Evolutionary conservation across 495 filamentous ascomycete species (phyloP).

Genomic region (Neurospora tetraspora): DNA sequence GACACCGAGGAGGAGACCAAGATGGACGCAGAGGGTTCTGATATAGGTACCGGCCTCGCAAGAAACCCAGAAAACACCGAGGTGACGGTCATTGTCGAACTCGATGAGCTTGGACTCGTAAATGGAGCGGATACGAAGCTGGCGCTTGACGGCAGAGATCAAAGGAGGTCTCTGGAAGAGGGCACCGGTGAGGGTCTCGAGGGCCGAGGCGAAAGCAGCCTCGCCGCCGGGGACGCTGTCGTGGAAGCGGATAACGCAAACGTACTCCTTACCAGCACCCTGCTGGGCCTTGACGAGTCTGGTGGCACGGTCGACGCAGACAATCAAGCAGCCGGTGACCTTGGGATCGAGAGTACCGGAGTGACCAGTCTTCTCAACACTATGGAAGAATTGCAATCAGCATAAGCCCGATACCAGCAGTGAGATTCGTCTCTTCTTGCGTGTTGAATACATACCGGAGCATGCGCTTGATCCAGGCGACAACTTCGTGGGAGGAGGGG

Average conservation of each 20-base stretch:
- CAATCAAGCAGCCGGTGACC: slow-evolving; percentile 79
- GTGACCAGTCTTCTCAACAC: slow-evolving; percentile 94
- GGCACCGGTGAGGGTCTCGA: slow-evolving; percentile 90
- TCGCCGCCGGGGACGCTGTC: slow-evolving; percentile 86
- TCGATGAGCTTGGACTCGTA: slow-evolving; percentile 91
- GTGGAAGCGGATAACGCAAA: slow-evolving; percentile 82
- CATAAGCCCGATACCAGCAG: background rate
- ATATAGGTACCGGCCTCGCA: slow-evolving; percentile 99
- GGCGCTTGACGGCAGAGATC: slow-evolving; percentile 96
- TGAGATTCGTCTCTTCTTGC: background rate
- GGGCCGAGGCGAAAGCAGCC: slow-evolving; percentile 76
- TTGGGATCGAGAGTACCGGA: slow-evolving; percentile 90
- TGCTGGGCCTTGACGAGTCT: slow-evolving; percentile 97
- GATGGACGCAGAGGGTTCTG: slow-evolving; percentile 91
- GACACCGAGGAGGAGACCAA: slow-evolving; percentile 85
- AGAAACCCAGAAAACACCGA: slow-evolving; percentile 99
- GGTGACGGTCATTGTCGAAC: slow-evolving; percentile 93
- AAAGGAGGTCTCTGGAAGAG: slow-evolving; percentile 95
- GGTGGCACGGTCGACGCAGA: slow-evolving; percentile 91
- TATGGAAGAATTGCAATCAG: slow-evolving; percentile 25
- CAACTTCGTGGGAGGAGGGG: slow-evolving; percentile 95
- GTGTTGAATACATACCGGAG: slow-evolving; percentile 50
- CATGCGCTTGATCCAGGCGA: slow-evolving; percentile 97
- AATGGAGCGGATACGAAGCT: slow-evolving; percentile 93
- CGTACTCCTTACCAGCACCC: slow-evolving; percentile 79